These are phyloP conservation scores for Epichloe festucae DNA, from an alignment of 2,329 filamentous ascomycete genomes.

Conservation along the genomic window DNA sequence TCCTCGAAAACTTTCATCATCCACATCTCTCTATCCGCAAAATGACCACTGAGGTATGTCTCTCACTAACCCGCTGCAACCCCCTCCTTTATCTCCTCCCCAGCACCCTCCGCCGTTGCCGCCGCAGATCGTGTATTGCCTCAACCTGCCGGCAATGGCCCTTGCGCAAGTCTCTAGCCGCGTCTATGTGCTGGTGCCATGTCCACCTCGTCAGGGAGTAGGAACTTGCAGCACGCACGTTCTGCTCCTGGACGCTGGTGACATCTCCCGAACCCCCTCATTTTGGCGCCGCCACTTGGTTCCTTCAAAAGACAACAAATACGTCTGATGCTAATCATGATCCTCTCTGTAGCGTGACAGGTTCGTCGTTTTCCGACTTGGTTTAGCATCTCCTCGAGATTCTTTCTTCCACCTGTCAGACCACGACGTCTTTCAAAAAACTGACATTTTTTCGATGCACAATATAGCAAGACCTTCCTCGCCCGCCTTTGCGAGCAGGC, in stretches of 20 bases:
- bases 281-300: slow-evolving; percentile 5
- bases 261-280: not conserved
- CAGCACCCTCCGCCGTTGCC: slow-evolving; percentile 2
- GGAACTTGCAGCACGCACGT: not conserved
- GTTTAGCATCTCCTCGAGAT: slow-evolving; percentile 7
- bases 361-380: slow-evolving; percentile 31
- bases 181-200: not conserved
- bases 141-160: not conserved
- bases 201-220: not conserved
- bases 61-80: not conserved
- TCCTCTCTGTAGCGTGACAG: slow-evolving; percentile 49
- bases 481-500: slow-evolving; percentile 99
- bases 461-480: slow-evolving; percentile 91
- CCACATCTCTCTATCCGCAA: slow-evolving; percentile 6
- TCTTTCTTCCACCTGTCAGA: slow-evolving; percentile 5
- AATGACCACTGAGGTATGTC: slow-evolving; percentile 24
- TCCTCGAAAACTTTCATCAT: not conserved
- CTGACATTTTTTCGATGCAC: slow-evolving; percentile 10
- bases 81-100: slow-evolving; percentile 5
- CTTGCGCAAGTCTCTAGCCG: not conserved
- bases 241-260: not conserved
- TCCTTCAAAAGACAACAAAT: not conserved
- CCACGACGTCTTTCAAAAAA: slow-evolving; percentile 12
- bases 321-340: slow-evolving; percentile 21
- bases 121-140: not conserved